Evolutionary conservation across 2,329 filamentous ascomycete species (phyloP).

Genomic region (Colletotrichum sp.): DNA sequence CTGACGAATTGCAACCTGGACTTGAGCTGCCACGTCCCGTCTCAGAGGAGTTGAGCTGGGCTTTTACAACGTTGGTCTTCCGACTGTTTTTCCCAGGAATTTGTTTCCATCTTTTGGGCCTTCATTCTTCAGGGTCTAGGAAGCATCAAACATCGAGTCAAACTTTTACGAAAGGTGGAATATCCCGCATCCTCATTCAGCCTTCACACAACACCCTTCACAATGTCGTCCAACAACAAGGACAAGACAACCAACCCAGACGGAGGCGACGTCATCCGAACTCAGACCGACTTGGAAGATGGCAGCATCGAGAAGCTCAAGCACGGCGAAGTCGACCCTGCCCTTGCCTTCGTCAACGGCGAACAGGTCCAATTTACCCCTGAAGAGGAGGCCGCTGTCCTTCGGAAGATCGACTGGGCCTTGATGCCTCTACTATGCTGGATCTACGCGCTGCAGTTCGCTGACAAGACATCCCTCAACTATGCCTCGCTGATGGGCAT

Average conservation of each 20-base stretch:
- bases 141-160: not conserved
- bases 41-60: not conserved
- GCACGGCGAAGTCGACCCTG: slow-evolving; percentile 10
- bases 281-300: slow-evolving; percentile 5
- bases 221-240: not conserved
- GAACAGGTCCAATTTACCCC: slow-evolving; percentile 14
- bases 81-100: not conserved
- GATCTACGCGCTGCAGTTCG: slow-evolving; percentile 17
- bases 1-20: not conserved
- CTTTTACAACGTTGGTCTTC: not conserved
- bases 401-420: slow-evolving; percentile 9
- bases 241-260: not conserved
- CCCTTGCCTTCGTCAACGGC: slow-evolving; percentile 8
- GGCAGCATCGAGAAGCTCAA: slow-evolving; percentile 17
- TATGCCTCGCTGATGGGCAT: slow-evolving; percentile 22
- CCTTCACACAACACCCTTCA: not conserved
- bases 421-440: slow-evolving; percentile 7
- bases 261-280: slow-evolving; percentile 7
- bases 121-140: not conserved
- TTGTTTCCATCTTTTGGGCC: not conserved
- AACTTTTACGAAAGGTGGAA: not conserved
- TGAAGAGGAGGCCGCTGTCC: slow-evolving; percentile 3
- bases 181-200: not conserved
- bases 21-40: not conserved
- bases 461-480: slow-evolving; percentile 17